Conservation (phyloP, 768 basidiomycete species). For the Agaricus subrufescens region DNA sequence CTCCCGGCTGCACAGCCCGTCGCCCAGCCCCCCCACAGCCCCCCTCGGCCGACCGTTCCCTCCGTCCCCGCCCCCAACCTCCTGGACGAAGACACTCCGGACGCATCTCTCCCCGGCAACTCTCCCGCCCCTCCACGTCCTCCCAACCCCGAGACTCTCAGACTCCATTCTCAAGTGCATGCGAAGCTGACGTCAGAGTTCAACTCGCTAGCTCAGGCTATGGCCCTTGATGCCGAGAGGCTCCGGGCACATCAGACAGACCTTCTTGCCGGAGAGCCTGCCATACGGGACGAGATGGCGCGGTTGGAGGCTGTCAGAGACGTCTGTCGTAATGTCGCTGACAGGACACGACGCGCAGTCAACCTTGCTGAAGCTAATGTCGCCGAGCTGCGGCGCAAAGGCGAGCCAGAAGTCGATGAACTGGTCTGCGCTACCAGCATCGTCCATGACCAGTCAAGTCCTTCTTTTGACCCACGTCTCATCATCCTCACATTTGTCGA, state of each 20-base stretch:
- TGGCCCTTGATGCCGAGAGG: conserved; percentile 65
- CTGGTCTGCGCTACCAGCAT: conserved; percentile 93
- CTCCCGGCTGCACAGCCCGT: conserved; percentile 14
- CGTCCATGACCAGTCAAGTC: conserved; percentile 89
- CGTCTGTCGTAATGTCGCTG: conserved; percentile 80
- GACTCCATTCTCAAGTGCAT: conserved; percentile 73
- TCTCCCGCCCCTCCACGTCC: conserved; percentile 67
- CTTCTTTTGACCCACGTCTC: conserved; percentile 7
- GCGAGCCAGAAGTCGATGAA: conserved; percentile 94
- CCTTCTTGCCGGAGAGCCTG: conserved; percentile 85
- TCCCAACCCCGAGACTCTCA: conserved; percentile 85
- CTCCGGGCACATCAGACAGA: conserved; percentile 80
- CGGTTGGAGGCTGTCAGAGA: conserved; percentile 89
- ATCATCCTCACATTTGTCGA: conserved; percentile 6
- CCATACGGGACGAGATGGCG: conserved; percentile 94
- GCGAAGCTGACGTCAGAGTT: conserved; percentile 70
- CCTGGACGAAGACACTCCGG: conserved; percentile 55
- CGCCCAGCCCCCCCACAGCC: conserved; percentile 12
- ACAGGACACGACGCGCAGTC: conserved; percentile 60
- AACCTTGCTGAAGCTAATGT: conserved; percentile 68
- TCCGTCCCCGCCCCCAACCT: conserved; percentile 45
- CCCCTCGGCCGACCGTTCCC: conserved; percentile 11
- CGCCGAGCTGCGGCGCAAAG: conserved; percentile 72
- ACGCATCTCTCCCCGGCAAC: conserved; percentile 15
- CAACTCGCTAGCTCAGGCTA: conserved; percentile 59